Base-by-base conservation (phyloP, 345 rosid species). In the Acer negundo region DNA sequence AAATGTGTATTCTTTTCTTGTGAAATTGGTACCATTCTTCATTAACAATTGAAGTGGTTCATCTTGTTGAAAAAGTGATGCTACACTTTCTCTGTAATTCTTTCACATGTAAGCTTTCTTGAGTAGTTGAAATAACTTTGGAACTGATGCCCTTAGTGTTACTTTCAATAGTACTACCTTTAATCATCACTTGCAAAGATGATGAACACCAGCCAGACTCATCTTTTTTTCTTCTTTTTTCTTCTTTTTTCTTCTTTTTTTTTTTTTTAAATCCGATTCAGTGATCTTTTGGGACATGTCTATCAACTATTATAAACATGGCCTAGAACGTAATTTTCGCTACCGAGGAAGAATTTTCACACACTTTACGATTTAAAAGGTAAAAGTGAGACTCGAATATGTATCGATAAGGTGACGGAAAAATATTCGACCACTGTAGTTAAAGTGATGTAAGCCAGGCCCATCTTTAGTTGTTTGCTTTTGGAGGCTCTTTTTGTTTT, bases 121-220 rank as follows among this genome's bases (percentile, higher is more conserved):
- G 47, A 17, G 70, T 1, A 38, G 47, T 40, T 20, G 1, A 59
- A 38, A 49, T 2, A 47, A 49, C 77, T 74, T 63, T 74, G 49
- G 70, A 22, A 64, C 62, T 19, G 15, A 2, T 24, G 26, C 61
- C 46, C 59, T 26, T 47, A 10, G 40, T 47, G 62, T 62, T 73
- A 61, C 24, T 73, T 61, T 44, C 35, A 61, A 62, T 68, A 15
- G 58, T 44, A 7, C 10, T 16, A 23, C 10, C 22, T 73, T 42
- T 44, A 44, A 44, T 62, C 76, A 61, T 62, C 76, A 62, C 76
- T 73, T 61, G 38, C 62, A 28, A 61, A 63, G 69, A 47, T 10
- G 28, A 62, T 24, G 67, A 59, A 73, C 10, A 28, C 28, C 47
- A 28, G 15, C 24, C 22, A 61, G 12, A 1, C 46, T 7, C 38